phyloP scores from a whole-genome alignment of 1,284 basidiomycete genomes.

The Marasmius oreades region DNA sequence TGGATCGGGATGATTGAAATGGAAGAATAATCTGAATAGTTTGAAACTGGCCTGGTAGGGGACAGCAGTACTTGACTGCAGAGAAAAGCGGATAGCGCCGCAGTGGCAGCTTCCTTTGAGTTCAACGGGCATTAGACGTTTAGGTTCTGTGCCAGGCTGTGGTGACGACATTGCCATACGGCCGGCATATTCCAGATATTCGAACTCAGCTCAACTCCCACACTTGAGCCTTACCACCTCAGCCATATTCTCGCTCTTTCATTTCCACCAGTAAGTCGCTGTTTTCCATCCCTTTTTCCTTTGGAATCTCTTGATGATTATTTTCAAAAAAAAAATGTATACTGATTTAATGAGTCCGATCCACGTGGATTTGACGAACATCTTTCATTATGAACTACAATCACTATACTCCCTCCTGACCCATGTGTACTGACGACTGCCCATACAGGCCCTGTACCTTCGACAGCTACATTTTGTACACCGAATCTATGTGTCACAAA shows the following conservation, averaged over 20 bases:
- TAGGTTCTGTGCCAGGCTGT: background rate
- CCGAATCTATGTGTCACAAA: no score
- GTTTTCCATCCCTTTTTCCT: constrained; percentile 16
- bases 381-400: background rate
- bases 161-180: background rate
- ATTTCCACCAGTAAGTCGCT: background rate
- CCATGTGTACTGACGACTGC: background rate
- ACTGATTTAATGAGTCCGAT: constrained; percentile 11
- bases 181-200: no score
- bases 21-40: background rate
- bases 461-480: background rate
- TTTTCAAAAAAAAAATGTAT: constrained; percentile 8
- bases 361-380: background rate
- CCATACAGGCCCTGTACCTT: background rate
- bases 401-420: background rate
- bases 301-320: constrained; percentile 10
- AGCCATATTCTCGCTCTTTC: background rate
- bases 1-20: background rate
- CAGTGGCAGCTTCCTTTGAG: constrained; percentile 61
- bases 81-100: constrained; percentile 49
- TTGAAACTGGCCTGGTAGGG: constrained; percentile 48
- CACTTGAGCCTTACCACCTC: background rate
- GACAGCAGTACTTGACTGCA: constrained; percentile 51
- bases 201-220: no score
- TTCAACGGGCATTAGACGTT: constrained; percentile 44